Evolutionary conservation across 345 rosid genomes (phyloP), one percentile per base, ranked within the genome.

Genomic region (Carallia brachiata): DNA sequence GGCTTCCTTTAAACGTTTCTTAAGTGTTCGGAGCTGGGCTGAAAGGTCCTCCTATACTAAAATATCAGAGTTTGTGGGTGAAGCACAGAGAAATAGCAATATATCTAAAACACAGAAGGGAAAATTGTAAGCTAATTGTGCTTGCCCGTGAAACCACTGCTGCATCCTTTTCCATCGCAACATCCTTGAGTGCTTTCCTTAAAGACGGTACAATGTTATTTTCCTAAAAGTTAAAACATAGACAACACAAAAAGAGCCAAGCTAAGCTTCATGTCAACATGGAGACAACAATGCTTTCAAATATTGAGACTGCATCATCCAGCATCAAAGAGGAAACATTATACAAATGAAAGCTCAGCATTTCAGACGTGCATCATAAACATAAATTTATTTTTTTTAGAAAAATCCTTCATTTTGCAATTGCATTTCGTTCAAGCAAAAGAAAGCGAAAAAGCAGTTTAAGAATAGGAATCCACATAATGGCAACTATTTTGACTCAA

Each of bases 91-190:
- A 58, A 16, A 40, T 16, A 63, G 16, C 44, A 8, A 8, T 23
- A 66, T 19, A 64, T 37, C 15, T 61, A 17, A 5, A 28, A 53
- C 13, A 23, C 31, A 17, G 40, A 30, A 2, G 9, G 1, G 32
- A 9, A 9, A 55, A 4, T 34, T 34, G 7, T 10, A 2, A 52
- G 44, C 32, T n/a, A 68, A 75, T 52, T 15, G 30, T 40, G 52
- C 55, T 8, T 82, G 89, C 99, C 85, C 96, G 87, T 75, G 84
- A 86, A 79, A 92, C 96, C 81, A 92, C 98, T 74, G 99, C 96
- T 56, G 98, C 99, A 87, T 95, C 98, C 84, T 95, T 95, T 89
- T 95, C 98, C 90, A 92, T 89, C 19, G 97, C 99, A 64, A 90
- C 93, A 80, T 95, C 98, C 86, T 82, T 90, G 50, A 95, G 86